Evolutionary conservation across 2,329 filamentous ascomycete genomes (phyloP), one percentile per base, ranked within the genome.

Genomic region (Akanthomyces dipterigenus): DNA sequence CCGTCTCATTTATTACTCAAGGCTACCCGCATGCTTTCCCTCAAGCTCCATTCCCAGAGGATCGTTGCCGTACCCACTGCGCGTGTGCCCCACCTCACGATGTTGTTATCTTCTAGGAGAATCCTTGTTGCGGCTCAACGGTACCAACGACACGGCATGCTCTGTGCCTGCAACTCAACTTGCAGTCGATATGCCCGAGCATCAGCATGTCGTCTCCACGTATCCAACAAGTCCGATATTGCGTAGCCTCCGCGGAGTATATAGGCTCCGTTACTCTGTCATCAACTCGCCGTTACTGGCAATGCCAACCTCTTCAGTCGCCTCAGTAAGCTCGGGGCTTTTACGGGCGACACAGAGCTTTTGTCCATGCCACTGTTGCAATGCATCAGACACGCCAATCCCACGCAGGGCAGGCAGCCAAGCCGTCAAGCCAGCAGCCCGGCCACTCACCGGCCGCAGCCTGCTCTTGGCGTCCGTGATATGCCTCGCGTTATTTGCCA

Each of bases 11-110:
- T 3, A 42, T 16, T 38, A n/a, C n/a, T 9, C 28, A 20, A 43
- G 24, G 51, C 51, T 14, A 11, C 51, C 51, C 11, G 38, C 38
- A 42, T 48, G 42, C 31, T n/a, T 28, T 38, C 55, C 18, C 43
- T 20, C 6, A 36, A 38, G 28, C 42, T 58, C 45, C 45, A 46
- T 28, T 50, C 34, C 22, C 55, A 58, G 48, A 58, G 36, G 45
- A 58, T 58, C 45, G 55, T 58, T 58, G 34, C 55, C 45, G 55
- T 50, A 58, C 36, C 55, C 55, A 49, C 45, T 18, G 28, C 26
- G 14, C 31, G 55, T 34, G 31, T 22, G 45, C 45, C 55, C 55
- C 55, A 58, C 55, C 36, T 58, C 45, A 58, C 45, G 55, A 58
- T 58, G 36, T 18, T 57, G 20, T 50, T 50, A 58, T 58, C 31